Evolutionary conservation across 371 early-diverging fungal genomes (phyloP).

Genomic region (Mucor circinelloides): DNA sequence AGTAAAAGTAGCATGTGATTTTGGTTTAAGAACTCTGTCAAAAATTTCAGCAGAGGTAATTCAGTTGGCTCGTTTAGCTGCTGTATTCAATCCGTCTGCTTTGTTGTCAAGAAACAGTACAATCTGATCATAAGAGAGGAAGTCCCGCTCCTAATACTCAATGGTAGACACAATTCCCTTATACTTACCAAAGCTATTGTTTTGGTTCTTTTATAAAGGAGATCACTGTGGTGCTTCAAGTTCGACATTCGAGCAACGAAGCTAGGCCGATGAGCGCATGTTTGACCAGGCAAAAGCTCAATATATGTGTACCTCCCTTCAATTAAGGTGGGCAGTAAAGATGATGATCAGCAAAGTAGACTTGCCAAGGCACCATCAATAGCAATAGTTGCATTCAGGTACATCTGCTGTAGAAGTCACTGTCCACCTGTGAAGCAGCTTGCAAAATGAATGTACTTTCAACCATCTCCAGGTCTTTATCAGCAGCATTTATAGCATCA

Average conservation of each 20-base stretch:
- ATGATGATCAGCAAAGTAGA: conserved; percentile 40
- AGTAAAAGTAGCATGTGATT: neutral
- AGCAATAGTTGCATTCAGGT: conserved; percentile 33
- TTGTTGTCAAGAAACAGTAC: neutral
- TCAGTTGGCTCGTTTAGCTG: neutral
- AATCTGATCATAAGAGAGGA: neutral
- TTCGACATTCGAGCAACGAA: conserved; percentile 22
- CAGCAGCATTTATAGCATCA: neutral
- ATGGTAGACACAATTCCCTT: too few species aligned
- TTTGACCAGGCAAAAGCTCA: conserved; percentile 15
- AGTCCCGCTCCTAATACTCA: conserved; percentile 13
- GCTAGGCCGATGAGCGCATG: conserved; percentile 19
- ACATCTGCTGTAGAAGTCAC: conserved; percentile 11
- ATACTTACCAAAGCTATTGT: conserved; percentile 2
- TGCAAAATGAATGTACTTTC: neutral
- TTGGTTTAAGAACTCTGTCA: neutral
- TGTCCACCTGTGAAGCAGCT: neutral
- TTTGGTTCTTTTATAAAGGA: neutral
- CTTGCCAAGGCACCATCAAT: conserved; percentile 24
- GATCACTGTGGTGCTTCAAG: conserved; percentile 19
- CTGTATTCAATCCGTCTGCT: neutral
- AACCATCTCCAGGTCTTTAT: neutral
- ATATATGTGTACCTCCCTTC: conserved; percentile 29
- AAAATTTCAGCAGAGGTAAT: neutral
- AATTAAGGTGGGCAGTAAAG: conserved; percentile 36